Evolutionary conservation across 306 rosid species (phyloP), one percentile per base, ranked within the genome.

Genomic region (Senna siamea): DNA sequence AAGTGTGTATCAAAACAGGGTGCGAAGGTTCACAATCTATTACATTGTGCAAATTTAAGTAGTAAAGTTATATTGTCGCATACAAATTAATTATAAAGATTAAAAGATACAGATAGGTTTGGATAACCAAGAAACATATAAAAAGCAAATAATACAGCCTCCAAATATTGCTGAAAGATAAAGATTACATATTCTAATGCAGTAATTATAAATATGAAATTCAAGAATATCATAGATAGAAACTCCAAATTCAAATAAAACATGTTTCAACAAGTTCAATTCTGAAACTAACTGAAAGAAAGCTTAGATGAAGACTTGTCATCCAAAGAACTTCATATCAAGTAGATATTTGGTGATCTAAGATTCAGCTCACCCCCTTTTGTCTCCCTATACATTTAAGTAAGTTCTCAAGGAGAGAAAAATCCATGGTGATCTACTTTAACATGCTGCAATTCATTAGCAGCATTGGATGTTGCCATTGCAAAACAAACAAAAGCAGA

Each of bases 131-230:
- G 26, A 67, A 10, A 10, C 38, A 56, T 28, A 56, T 23, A 41
- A 28, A 28, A 23, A 55, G 6, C 15, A 22, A 22, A 19, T 35
- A 55, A 55, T 26, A 26, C 5, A 55, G 2, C 28, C 46, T 19
- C 44, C 7, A 30, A 54, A 43, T 71, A 52, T 26, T 70, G 19
- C 47, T 54, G 32, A 53, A 35, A 47, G 55, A 64, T 32, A 54
- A 65, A 8, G 75, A 35, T 6, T 0, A 55, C 67, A 34, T 2
- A 9, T 64, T 28, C 23, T 64, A 51, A 72, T 70, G 52, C 58
- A 78, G 52, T 15, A n/a, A 71, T 52, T 35, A 53, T 38, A 70
- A 46, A 28, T 43, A 44, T n/a, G 59, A 10, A 78, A 35, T 32
- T 62, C 43, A 56, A 11, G 14, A 55, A 14, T 14, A 32, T 48